These are phyloP conservation scores for Penicillium sp. DNA, from an alignment of 2,329 filamentous ascomycete genomes.

Conservation along the genomic window DNA sequence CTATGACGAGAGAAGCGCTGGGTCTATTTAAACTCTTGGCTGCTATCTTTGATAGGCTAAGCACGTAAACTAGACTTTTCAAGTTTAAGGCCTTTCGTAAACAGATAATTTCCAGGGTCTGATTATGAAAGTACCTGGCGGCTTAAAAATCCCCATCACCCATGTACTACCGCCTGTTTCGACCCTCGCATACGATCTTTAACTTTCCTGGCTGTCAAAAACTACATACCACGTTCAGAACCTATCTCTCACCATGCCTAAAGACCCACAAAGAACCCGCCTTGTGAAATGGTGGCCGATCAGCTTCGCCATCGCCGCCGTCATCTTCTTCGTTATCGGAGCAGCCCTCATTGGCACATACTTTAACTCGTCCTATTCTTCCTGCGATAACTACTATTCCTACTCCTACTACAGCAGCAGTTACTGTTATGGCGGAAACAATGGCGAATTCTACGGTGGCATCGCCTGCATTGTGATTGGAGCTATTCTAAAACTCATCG, in stretches of 20 bases:
- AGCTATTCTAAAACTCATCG: constrained; percentile 14
- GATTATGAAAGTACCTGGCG: constrained; percentile 39
- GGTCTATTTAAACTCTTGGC: constrained; percentile 2
- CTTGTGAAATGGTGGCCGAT: constrained; percentile 20
- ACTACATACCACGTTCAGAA: not conserved
- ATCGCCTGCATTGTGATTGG: constrained; percentile 16
- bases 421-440: constrained; percentile 4
- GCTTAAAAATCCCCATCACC: not conserved
- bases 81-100: constrained; percentile 46
- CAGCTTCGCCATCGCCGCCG: constrained; percentile 17
- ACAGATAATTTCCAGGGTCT: constrained; percentile 34
- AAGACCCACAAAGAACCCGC: not conserved
- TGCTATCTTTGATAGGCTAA: not conserved
- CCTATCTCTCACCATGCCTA: not conserved
- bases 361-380: constrained; percentile 4
- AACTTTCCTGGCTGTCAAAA: not conserved
- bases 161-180: not conserved
- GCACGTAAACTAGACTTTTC: not conserved
- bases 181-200: not conserved
- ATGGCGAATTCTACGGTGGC: constrained; percentile 14
- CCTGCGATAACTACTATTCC: constrained; percentile 7
- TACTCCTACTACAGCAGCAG: constrained; percentile 9
- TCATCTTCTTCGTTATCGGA: constrained; percentile 19
- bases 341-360: constrained; percentile 18
- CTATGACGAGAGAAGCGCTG: constrained; percentile 21